These are phyloP conservation scores for Scorias spongiosa DNA, from an alignment of 2,329 filamentous ascomycete genomes.

Conservation along the genomic window DNA sequence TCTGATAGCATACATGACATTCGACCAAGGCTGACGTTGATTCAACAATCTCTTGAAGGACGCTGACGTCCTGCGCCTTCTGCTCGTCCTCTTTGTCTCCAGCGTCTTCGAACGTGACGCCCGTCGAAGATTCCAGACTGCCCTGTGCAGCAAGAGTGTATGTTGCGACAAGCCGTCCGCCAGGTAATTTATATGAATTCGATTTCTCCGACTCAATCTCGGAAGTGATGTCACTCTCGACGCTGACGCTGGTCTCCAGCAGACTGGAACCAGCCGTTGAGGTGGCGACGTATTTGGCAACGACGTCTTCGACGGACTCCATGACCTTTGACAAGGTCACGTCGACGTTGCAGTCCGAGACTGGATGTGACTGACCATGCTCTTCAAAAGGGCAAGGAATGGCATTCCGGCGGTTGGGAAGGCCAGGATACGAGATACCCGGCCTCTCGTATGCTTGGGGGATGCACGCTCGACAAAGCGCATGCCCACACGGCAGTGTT, in stretches of 20 bases:
- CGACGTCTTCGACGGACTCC: slow-evolving; percentile 40
- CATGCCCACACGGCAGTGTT: slow-evolving; percentile 67
- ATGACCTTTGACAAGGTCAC: slow-evolving; percentile 62
- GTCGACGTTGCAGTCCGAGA: slow-evolving; percentile 62
- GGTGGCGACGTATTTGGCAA: slow-evolving; percentile 27
- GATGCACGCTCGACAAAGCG: slow-evolving; percentile 60
- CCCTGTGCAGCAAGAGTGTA: slow-evolving; percentile 51
- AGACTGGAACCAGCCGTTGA: slow-evolving; percentile 19
- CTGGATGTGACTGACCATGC: slow-evolving; percentile 57
- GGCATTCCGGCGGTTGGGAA: slow-evolving; percentile 49
- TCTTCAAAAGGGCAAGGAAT: slow-evolving; percentile 58
- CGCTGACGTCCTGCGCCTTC: slow-evolving; percentile 27
- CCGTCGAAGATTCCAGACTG: slow-evolving; percentile 39
- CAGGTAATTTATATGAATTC: slow-evolving; percentile 30
- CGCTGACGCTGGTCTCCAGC: slow-evolving; percentile 27
- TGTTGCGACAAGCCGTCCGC: slow-evolving; percentile 48
- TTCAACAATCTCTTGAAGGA: slow-evolving; percentile 46
- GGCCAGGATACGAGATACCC: slow-evolving; percentile 64
- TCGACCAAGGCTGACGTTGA: slow-evolving; percentile 57
- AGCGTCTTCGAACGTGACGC: slow-evolving; percentile 35
- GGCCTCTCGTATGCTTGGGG: slow-evolving; percentile 48
- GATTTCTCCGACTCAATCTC: slow-evolving; percentile 20
- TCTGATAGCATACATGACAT: slow-evolving; percentile 73
- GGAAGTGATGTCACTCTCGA: slow-evolving; percentile 19
- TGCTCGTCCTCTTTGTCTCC: slow-evolving; percentile 21